Evolutionary conservation across 331 rosid species (phyloP), one percentile per base, ranked within the genome.

Genomic region (Stylosanthes scabra): DNA sequence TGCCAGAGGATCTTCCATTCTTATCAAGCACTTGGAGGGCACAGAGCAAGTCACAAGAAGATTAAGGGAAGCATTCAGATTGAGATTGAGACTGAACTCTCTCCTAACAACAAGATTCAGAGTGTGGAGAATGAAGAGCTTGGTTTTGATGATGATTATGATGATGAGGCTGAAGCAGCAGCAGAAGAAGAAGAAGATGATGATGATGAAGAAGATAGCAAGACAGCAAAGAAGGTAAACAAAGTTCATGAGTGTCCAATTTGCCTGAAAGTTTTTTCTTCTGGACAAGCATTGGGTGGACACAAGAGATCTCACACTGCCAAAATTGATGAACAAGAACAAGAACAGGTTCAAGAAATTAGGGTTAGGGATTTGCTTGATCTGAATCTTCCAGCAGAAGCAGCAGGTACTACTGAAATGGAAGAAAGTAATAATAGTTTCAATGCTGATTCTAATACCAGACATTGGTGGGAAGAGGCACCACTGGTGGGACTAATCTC

Each of bases 241-340:
- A 31, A 79, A 68, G 86, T 75, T 11, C 89, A 94, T 12, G 82
- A 84, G 61, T 94, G 99, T 57, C 86, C 96, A 75, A 88, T 91
- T 84, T 91, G 99, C 83, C 27, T 76, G 11, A 90, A 82, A 78
- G 86, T 81, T 60, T 94, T 94, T 34, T 46, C 82, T 34, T 88
- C 97, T 41, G 99, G 97, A 11, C 99, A 91, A 72, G 99, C 99
- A 7, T 86, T 94, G 73, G 99, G 99, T 45, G 99, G 97, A 29
- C 99, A 94, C 72, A 94, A 94, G 76, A 89, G 96, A 74, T 91
- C 96, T 64, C 98, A 91, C 75, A 50, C 84, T 82, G 65, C 74
- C 37, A 71, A 39, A 68, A 79, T 31, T 20, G 89, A 88, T 12
- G n/a, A 75, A 71, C 63, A 86, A 59, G 70, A 86, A 65, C 68